Evolutionary conservation across 805 yeast genomes (phyloP).

Genomic region (Kodamaea neixiangensis): DNA sequence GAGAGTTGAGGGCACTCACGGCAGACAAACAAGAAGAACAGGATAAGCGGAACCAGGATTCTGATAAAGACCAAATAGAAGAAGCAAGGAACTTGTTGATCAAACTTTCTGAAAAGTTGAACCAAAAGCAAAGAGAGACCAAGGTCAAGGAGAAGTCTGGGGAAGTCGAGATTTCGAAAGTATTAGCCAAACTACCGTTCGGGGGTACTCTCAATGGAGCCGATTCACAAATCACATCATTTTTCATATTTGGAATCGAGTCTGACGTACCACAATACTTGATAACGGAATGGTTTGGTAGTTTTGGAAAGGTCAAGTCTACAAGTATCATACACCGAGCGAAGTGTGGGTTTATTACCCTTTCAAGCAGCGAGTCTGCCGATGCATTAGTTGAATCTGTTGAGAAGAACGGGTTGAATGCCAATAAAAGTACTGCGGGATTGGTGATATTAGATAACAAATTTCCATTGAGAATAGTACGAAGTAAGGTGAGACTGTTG

Average conservation of each 20-base stretch:
- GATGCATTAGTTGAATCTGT: slow-evolving; percentile 38
- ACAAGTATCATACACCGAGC: slow-evolving; percentile 58
- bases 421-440: slow-evolving; percentile 31
- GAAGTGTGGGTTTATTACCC: slow-evolving; percentile 65
- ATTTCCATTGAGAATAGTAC: slow-evolving; percentile 52
- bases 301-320: slow-evolving; percentile 48
- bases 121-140: slow-evolving; percentile 10
- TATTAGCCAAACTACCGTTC: slow-evolving; percentile 66
- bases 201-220: slow-evolving; percentile 54
- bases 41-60: slow-evolving; percentile 33
- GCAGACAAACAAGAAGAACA: slow-evolving; percentile 53
- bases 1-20: slow-evolving; percentile 40
- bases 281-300: slow-evolving; percentile 51
- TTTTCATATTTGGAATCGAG: slow-evolving; percentile 76
- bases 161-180: slow-evolving; percentile 50
- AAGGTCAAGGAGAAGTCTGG: slow-evolving; percentile 17
- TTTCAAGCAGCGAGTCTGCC: slow-evolving; percentile 50
- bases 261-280: slow-evolving; percentile 65
- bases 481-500: slow-evolving; percentile 52
- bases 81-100: slow-evolving; percentile 53
- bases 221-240: slow-evolving; percentile 45
- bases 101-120: slow-evolving; percentile 44
- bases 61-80: slow-evolving; percentile 18
- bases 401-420: slow-evolving; percentile 26
- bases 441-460: slow-evolving; percentile 30